Evolutionary conservation across 441 rosid species (phyloP).

Genomic region (Corymbia calophylla): DNA sequence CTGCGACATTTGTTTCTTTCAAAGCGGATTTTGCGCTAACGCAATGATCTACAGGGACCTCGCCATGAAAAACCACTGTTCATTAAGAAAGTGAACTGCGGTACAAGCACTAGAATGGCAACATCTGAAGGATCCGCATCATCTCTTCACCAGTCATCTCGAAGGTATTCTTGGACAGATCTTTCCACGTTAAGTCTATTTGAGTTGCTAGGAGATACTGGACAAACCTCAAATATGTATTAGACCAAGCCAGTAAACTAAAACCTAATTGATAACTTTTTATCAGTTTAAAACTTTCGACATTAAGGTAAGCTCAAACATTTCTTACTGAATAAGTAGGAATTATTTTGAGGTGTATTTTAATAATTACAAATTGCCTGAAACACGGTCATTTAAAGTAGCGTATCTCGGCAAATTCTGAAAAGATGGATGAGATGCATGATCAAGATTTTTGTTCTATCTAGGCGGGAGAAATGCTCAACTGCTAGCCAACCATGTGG

Average conservation of each 20-base stretch:
- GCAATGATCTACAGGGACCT: constrained; percentile 12
- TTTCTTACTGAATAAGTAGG: too few relatives aligned
- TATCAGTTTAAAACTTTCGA: neutral
- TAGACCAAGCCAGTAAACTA: neutral
- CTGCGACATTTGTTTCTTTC: neutral
- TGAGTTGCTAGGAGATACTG: neutral
- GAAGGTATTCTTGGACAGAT: constrained; percentile 13
- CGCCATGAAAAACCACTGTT: too few relatives aligned
- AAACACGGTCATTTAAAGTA: neutral
- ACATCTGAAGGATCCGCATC: neutral
- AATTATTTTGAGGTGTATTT: too few relatives aligned
- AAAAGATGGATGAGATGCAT: neutral
- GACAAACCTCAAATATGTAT: neutral
- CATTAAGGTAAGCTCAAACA: neutral
- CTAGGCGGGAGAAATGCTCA: neutral
- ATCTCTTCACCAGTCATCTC: constrained; percentile 43
- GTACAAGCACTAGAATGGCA: neutral
- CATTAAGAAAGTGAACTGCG: too few relatives aligned
- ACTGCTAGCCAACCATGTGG: neutral
- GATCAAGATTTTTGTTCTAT: neutral
- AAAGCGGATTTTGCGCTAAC: neutral
- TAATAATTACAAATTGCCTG: too few relatives aligned
- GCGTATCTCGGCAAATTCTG: neutral
- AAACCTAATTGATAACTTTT: neutral
- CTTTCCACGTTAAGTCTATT: neutral